phyloP scores from a whole-genome alignment of 306 rosid genomes.

The Pterocarpus santalinus region DNA sequence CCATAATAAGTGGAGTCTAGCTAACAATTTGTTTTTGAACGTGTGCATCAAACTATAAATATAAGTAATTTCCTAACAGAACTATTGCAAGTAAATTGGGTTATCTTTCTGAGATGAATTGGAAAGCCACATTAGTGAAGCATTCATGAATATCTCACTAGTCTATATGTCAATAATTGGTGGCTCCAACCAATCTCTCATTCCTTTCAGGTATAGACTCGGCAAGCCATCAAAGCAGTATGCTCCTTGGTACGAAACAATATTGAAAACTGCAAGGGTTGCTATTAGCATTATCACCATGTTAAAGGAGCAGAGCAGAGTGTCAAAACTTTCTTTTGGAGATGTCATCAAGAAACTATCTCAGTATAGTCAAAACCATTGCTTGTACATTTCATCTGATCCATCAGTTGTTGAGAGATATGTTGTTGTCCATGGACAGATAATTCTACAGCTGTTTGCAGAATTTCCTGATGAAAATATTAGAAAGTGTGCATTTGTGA shows the following conservation, averaged over 20 bases:
- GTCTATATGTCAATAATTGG: constrained; percentile 11
- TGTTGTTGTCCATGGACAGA: constrained; percentile 92
- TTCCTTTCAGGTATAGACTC: constrained; percentile 82
- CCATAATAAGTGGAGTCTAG: too few relatives aligned
- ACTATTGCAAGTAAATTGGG: constrained; percentile 12
- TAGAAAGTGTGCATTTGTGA: constrained; percentile 78
- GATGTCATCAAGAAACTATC: constrained; percentile 77
- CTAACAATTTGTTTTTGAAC: too few relatives aligned
- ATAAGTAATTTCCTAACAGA: background rate
- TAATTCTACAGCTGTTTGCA: constrained; percentile 84
- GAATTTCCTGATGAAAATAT: constrained; percentile 81
- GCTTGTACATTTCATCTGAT: constrained; percentile 78
- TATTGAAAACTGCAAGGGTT: constrained; percentile 82
- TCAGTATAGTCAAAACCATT: constrained; percentile 55
- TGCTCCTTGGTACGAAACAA: constrained; percentile 87
- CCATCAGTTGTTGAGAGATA: constrained; percentile 77
- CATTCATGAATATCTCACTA: constrained; percentile 2
- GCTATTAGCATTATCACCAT: constrained; percentile 79
- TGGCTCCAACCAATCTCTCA: background rate
- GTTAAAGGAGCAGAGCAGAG: constrained; percentile 87
- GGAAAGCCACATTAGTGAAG: constrained; percentile 8
- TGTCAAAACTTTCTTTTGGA: constrained; percentile 80
- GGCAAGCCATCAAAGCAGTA: constrained; percentile 95
- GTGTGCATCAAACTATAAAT: constrained; percentile 5
- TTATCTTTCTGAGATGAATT: constrained; percentile 1